Base-by-base conservation (phyloP, 352 stramenopile species). In the Globisporangium paroecandrum region DNA sequence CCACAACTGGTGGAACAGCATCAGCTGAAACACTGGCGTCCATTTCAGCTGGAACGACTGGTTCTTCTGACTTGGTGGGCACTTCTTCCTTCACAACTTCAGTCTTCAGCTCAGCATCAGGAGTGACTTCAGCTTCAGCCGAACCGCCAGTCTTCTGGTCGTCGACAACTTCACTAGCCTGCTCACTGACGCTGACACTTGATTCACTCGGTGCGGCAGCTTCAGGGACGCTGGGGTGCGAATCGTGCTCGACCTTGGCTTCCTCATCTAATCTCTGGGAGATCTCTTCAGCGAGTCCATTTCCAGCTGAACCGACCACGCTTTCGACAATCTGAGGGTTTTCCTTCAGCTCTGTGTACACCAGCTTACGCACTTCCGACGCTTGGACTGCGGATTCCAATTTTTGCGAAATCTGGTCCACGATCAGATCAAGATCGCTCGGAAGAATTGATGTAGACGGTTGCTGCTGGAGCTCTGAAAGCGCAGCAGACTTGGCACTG, bases 361-460 rank as follows among this genome's bases (percentile, higher is more conserved):
- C 66, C 13, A 71, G 38, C 53, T 71, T 67, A 22, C 60, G 66
- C 3, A 71, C 66, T 25, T 67, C 66, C 27, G 66, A 71, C 15
- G 66, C 46, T 27, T 67, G 59, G 13, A 58, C 36, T 9, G 62
- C 57, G 4, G 68, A 65, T 29, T 71, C 58, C 29, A 74, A 20
- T 10, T 71, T 71, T 25, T 68, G 64, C 6, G 69, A 65, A 25
- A 74, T 74, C 41, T 62, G 69, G 18, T 71, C 58, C 20, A 74
- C 69, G 27, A 74, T 71, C 43, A 51, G 27, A 38, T 71, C 69
- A 20, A 74, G 49, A 32, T 74, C 69, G 13, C 58, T 71, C 24
- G 64, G 29, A 32, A 71, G 64, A 34, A 74, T 64, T 41, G 64
- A 69, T 24, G 54, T 15, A 10, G 61, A 47, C 6, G 58, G 62